Evolutionary conservation across 495 filamentous ascomycete species (phyloP).

Genomic region (Trichoderma virens): DNA sequence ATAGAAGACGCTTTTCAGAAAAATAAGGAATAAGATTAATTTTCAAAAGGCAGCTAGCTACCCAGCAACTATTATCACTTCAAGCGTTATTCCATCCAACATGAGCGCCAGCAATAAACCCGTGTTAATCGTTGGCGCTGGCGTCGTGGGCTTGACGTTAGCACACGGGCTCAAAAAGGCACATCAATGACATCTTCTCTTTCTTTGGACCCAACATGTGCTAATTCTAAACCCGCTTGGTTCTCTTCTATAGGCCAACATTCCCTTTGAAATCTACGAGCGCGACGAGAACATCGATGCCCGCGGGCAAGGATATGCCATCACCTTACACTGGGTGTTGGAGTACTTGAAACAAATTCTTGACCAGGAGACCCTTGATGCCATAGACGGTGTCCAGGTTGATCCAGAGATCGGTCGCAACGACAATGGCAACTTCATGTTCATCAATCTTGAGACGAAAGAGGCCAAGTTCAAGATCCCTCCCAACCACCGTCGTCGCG

Average conservation of each 20-base stretch:
- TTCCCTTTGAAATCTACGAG: constrained; percentile 45
- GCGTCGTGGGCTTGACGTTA: constrained; percentile 51
- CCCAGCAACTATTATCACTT: too few species aligned
- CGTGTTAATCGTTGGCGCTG: constrained; percentile 52
- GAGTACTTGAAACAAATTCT: constrained; percentile 38
- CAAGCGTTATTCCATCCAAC: not conserved
- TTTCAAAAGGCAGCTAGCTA: too few species aligned
- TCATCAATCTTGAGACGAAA: constrained; percentile 45
- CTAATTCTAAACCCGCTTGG: not conserved
- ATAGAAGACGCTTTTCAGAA: too few species aligned
- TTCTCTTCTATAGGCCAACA: not conserved
- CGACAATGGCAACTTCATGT: constrained; percentile 46
- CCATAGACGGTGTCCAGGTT: constrained; percentile 39
- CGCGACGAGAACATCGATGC: constrained; percentile 37
- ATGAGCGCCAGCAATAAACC: constrained; percentile 14
- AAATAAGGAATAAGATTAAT: too few species aligned
- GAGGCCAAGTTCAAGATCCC: constrained; percentile 39
- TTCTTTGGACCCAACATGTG: not conserved
- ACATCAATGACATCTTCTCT: not conserved
- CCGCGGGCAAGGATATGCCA: constrained; percentile 48
- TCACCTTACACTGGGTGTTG: constrained; percentile 51
- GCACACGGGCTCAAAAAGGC: constrained; percentile 48
- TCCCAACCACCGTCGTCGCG: constrained; percentile 39
- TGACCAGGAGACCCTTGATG: constrained; percentile 19
- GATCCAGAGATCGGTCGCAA: constrained; percentile 36